Base-by-base conservation (phyloP, 2,329 filamentous ascomycete species). In the Hymenoscyphus occultus region DNA sequence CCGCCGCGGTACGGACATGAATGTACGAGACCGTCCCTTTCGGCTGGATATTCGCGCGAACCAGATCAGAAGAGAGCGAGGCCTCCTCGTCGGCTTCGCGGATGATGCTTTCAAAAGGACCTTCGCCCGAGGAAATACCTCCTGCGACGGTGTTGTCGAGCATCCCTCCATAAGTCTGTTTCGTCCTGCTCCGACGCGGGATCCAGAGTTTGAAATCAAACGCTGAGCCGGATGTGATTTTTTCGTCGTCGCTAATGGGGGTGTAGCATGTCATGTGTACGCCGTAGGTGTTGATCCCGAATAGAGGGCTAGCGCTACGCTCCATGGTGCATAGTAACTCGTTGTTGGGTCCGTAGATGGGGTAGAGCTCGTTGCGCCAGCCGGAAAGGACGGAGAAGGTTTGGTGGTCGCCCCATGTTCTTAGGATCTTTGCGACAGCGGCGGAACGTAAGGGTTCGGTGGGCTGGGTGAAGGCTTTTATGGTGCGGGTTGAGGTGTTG, bases 121-220 rank as follows among this genome's bases (percentile, higher is more conserved):
- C 83, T 76, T 97, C 93, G 14, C 89, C 90, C 0, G 91, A 91
- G 76, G 90, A 88, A 70, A 98, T 88, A 0, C 92, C 89, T 0
- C 89, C 89, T 0, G 93, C 95, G 6, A 96, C 95, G 1, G 93
- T 93, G 77, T 98, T 99, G 77, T 99, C 95, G 70, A 99, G 82
- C 73, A 97, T 93, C n/a, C 90, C 85, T 0, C 90, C 89, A 74
- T 94, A 99, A 0, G 93, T 97, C 70, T 91, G 86, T 81, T 98
- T 99, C 65, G 81, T 85, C 60, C 81, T 82, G 13, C 93, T 86
- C 10, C 95, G 84, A 57, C 88, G 84, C 3, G 95, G 91, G 1
- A 96, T 86, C 94, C 95, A 98, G 51, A 99, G 82, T 73, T 87
- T 89, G 56, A 96, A 78, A 19, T 88, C 89, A 61, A 83, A 77